These are phyloP conservation scores for Pythium folliculosum DNA, from an alignment of 352 stramenopile genomes.

Conservation along the genomic window DNA sequence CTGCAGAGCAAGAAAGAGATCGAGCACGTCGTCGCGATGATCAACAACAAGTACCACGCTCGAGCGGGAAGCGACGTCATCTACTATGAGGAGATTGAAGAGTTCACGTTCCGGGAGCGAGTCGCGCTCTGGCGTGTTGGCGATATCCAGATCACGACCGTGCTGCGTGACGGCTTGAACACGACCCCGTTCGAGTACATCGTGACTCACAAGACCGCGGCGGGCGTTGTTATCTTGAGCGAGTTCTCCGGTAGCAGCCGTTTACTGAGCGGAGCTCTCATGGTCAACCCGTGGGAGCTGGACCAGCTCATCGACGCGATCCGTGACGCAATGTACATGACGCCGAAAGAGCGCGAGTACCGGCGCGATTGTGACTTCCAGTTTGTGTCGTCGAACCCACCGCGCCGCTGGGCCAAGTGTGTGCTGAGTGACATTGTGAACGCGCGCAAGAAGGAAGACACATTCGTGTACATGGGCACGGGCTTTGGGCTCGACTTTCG, in stretches of 20 bases:
- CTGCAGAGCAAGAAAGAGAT: conserved; percentile 94
- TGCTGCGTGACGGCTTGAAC: conserved; percentile 78
- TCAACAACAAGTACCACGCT: conserved; percentile 90
- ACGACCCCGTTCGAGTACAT: conserved; percentile 86
- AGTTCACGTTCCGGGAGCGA: conserved; percentile 68
- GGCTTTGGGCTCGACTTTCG: conserved; percentile 96
- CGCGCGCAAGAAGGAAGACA: conserved; percentile 76
- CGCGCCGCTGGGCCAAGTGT: conserved; percentile 70
- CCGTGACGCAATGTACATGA: conserved; percentile 75
- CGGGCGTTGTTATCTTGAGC: conserved; percentile 94
- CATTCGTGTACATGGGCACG: conserved; percentile 87
- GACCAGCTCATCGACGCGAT: conserved; percentile 75
- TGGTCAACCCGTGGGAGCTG: conserved; percentile 97
- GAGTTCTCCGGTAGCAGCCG: conserved; percentile 97
- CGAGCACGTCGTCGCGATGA: conserved; percentile 81
- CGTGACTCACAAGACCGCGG: conserved; percentile 68
- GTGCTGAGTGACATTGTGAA: conserved; percentile 80
- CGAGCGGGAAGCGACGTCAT: conserved; percentile 56
- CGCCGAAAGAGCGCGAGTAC: conserved; percentile 66
- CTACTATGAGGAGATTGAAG: conserved; percentile 74
- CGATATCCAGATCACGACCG: conserved; percentile 78
- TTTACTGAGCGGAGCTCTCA: conserved; percentile 94
- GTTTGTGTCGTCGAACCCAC: conserved; percentile 69
- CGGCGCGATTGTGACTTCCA: conserved; percentile 78
- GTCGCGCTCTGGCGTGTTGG: conserved; percentile 77